Evolutionary conservation across 768 basidiomycete species (phyloP), one percentile per base, ranked within the genome.

Genomic region (Pilatotrama ljubarskyi): DNA sequence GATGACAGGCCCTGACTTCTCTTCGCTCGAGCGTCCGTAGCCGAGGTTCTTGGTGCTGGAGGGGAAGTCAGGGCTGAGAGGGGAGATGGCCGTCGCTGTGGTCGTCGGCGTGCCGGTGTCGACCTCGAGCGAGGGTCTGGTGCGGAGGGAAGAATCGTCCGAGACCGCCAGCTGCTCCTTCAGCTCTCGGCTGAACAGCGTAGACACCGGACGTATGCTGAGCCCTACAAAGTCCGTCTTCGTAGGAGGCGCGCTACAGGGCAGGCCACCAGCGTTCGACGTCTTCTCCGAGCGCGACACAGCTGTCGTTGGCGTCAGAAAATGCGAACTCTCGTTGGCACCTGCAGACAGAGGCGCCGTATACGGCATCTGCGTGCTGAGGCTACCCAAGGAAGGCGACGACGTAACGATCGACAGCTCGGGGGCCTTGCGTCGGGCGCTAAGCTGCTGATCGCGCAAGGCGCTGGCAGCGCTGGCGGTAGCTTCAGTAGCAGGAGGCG

Each of bases 181-280:
- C 66, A 92, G 89, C 25, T 88, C 84, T 10, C 83, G 75, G 67
- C 88, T 87, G 71, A 93, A 93, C 42, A 87, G 76, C 1, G 85
- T 84, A 20, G 91, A 93, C 17, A 92, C 78, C 2, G 91, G 91
- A 15, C 91, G 82, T 51, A 93, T 73, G 66, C 83, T 85, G 47
- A 93, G 78, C 3, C 82, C 75, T 11, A 86, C 80, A 66, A 92
- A 93, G 51, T 84, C 82, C 0, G 80, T 73, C 9, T 83, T 78
- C 44, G 81, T 76, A 20, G 89, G 79, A 2, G 90, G 90, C 25
- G 89, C 89, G 66, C 86, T 90, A 63, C 80, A 81, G 14, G 69
- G 68, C 8, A 68, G n/a, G 5, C 25, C 32, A 56, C 54, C 61
- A 7, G 29, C 29, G 29, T 49, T 41, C 43, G 42, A 58, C 38